Evolutionary conservation across 306 rosid genomes (phyloP), one percentile per base, ranked within the genome.

Genomic region (Quercus gilva): DNA sequence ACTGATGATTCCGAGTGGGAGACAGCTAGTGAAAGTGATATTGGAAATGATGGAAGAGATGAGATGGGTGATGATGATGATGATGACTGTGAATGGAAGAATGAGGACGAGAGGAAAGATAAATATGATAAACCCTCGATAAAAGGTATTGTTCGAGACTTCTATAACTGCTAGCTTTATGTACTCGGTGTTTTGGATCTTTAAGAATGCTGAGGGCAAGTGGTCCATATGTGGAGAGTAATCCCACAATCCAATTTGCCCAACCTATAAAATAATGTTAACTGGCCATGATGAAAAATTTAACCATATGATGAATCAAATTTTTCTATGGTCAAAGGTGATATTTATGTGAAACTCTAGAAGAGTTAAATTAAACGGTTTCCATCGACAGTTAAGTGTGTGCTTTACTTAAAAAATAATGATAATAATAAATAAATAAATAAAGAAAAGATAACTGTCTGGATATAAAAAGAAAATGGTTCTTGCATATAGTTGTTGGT

Each of bases 1-100:
- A 89, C 89, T 29, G 99, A 96, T 84, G 98, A 93, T 84, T 96
- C 99, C 4, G 99, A 96, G 81, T 96, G 99, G 99, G 99, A 96
- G 88, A 96, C 99, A 1, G 99, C 99, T 19, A 96, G 99, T 80
- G 99, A 96, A 87, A 96, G 99, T 49, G 99, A 96, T 88, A 87
- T 88, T 69, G 99, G 97, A 73, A 93, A 90, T 78, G 98, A 91
- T 85, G 95, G 97, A 81, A 89, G 91, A 80, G 91, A 90, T 76
- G 90, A 85, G 58, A 94, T 92, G 90, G 97, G 88, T 0, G 92
- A 91, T 37, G 89, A 86, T 6, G 99, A 91, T 1, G 99, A 91
- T 1, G 94, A 93, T 0, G 87, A 85, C 0, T 80, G 91, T 68
- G 90, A 91, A 76, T 92, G 98, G 98, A 92, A 92, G 86, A 83